Conservation (phyloP, 148 eudicot species). For the Silene latifolia region DNA sequence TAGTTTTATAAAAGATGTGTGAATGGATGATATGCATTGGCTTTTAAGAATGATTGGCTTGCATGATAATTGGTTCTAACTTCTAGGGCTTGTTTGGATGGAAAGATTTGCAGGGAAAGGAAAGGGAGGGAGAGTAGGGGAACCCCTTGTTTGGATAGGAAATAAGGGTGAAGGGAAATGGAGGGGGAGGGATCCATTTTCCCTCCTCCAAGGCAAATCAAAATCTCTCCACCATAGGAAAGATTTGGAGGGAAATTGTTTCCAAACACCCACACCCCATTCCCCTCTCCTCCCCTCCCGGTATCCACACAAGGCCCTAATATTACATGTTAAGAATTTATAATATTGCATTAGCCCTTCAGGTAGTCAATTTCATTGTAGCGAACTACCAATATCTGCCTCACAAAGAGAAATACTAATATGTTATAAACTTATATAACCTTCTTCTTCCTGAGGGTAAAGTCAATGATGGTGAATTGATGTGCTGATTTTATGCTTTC, state of each 20-base stretch:
- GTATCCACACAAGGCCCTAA: too few species aligned
- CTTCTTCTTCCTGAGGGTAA: background rate
- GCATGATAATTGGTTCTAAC: background rate
- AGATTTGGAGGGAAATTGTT: too few species aligned
- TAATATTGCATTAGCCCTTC: background rate
- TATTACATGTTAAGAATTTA: background rate
- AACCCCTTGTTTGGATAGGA: too few species aligned
- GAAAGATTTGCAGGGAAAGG: too few species aligned
- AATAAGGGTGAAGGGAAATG: too few species aligned
- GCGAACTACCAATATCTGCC: background rate
- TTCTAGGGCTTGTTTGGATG: too few species aligned
- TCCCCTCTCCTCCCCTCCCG: too few species aligned
- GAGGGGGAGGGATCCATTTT: too few species aligned
- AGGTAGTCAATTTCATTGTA: background rate
- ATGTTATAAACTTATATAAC: background rate
- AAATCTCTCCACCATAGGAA: too few species aligned
- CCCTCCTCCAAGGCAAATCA: too few species aligned
- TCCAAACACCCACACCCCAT: too few species aligned
- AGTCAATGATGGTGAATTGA: background rate
- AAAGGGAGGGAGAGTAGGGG: too few species aligned
- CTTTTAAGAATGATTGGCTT: background rate
- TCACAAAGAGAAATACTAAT: background rate
- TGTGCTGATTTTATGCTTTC: conserved; percentile 6
- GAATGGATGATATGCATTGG: conserved; percentile 2
- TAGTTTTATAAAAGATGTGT: background rate